phyloP scores from a whole-genome alignment of 208 protist genomes.

The Leishmania gerbilli region DNA sequence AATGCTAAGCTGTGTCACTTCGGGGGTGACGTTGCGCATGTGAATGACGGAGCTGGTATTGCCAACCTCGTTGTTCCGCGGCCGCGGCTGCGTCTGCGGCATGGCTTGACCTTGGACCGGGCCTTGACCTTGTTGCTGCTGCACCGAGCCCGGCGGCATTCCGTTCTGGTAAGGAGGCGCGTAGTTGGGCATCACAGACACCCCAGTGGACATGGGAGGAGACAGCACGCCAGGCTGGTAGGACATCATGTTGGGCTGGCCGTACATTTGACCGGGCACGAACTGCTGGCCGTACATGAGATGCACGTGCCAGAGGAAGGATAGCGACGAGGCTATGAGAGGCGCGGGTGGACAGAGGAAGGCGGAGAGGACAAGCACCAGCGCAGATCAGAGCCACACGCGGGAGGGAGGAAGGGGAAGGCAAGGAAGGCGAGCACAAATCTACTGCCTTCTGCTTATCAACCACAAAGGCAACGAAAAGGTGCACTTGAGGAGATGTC shows the following conservation, averaged over 20 bases:
- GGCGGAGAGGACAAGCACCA: not conserved
- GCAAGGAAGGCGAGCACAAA: not conserved
- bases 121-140: slow-evolving; percentile 21
- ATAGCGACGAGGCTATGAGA: not conserved
- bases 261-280: slow-evolving; percentile 66
- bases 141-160: slow-evolving; percentile 21
- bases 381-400: not conserved
- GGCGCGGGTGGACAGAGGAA: not conserved
- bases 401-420: not conserved
- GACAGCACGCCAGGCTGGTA: slow-evolving; percentile 44
- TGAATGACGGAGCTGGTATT: slow-evolving; percentile 86
- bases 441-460: slow-evolving; percentile 3
- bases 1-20: slow-evolving; percentile 91
- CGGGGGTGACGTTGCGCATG: slow-evolving; percentile 91
- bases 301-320: not conserved
- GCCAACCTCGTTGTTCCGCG: slow-evolving; percentile 89
- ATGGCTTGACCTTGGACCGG: slow-evolving; percentile 15
- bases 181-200: slow-evolving; percentile 58
- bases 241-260: slow-evolving; percentile 72
- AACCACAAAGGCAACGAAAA: slow-evolving; percentile 10
- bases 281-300: slow-evolving; percentile 83
- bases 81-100: slow-evolving; percentile 27
- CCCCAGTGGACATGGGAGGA: slow-evolving; percentile 35
- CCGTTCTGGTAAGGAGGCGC: slow-evolving; percentile 33
- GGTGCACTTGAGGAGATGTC: not conserved